Evolutionary conservation across 176 grass and related monocot species (phyloP), one percentile per base, ranked within the genome.

Genomic region (Alloteropsis semialata): DNA sequence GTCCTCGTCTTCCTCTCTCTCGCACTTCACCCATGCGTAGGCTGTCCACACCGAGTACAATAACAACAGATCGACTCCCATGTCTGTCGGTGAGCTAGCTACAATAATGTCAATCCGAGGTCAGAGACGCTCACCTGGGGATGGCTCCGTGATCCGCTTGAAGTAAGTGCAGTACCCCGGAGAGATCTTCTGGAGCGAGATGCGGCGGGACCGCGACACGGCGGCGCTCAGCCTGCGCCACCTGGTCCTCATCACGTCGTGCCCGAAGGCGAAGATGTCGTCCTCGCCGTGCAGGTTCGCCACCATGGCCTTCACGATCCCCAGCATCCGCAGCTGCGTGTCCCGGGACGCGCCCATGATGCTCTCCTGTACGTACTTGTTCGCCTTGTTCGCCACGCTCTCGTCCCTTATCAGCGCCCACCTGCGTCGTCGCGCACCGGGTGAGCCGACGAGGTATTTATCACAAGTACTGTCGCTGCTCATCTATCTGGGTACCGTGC

Each of bases 21-120:
- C 87, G 50, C 94, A 97, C 46, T 89, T 97, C 24, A 94, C 59
- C 94, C 92, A 97, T 5, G 92, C 94, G 74, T 94, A 97, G 67
- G 94, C 94, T 97, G 84, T 18, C 33, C 8, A 24, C 65, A 24
- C 75, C 2, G 22, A 22, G 13, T 36, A 36, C n/a, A 36, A 36
- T 36, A 36, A 36, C 34, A 36, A 36, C 5, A 36, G 34, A 36
- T 36, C 34, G 34, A 36, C n/a, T n/a, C n/a, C n/a, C n/a, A n/a
- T n/a, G n/a, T n/a, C n/a, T n/a, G n/a, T n/a, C n/a, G n/a, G n/a
- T n/a, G n/a, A n/a, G n/a, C n/a, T n/a, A n/a, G n/a, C n/a, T n/a
- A n/a, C n/a, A n/a, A n/a, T n/a, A n/a, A n/a, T n/a, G n/a, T n/a
- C n/a, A n/a, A n/a, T n/a, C n/a, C n/a, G n/a, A n/a, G n/a, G n/a